Evolutionary conservation across 2,329 filamentous ascomycete genomes (phyloP).

Genomic region (Davidsoniella australis): DNA sequence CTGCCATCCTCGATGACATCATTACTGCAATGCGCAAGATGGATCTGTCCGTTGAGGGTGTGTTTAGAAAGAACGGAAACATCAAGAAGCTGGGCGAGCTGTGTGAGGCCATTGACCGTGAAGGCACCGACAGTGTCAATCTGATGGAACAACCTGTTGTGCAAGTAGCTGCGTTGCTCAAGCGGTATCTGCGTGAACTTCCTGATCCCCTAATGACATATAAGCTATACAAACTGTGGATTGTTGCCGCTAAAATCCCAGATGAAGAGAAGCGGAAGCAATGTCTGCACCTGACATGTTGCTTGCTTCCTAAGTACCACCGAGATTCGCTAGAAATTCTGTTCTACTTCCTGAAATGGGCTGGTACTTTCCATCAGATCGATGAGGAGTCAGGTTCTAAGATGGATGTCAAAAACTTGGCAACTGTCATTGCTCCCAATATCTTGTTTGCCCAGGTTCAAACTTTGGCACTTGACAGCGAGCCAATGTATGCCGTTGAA

Average conservation of each 20-base stretch:
- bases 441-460: conserved; percentile 61
- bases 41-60: conserved; percentile 96
- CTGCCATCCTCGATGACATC: conserved; percentile 86
- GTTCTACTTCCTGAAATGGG: conserved; percentile 94
- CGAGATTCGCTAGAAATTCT: conserved; percentile 88
- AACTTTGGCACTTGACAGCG: conserved; percentile 54
- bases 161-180: conserved; percentile 81
- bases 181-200: conserved; percentile 86
- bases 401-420: conserved; percentile 96
- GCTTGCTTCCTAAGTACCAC: conserved; percentile 79
- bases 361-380: conserved; percentile 88
- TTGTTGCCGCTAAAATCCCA: conserved; percentile 72
- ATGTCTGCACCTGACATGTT: conserved; percentile 79
- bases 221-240: conserved; percentile 83
- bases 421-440: conserved; percentile 93
- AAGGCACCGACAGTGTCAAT: conserved; percentile 71
- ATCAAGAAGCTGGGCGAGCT: conserved; percentile 84
- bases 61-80: conserved; percentile 98
- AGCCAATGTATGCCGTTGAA: conserved; percentile 85
- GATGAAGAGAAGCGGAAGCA: conserved; percentile 70
- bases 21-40: conserved; percentile 93
- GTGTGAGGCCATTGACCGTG: conserved; percentile 69
- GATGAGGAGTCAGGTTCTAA: conserved; percentile 95
- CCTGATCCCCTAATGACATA: conserved; percentile 89
- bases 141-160: conserved; percentile 80